These are phyloP conservation scores for Dothiorella sarmentorum DNA, from an alignment of 2,329 filamentous ascomycete species.

Conservation along the genomic window DNA sequence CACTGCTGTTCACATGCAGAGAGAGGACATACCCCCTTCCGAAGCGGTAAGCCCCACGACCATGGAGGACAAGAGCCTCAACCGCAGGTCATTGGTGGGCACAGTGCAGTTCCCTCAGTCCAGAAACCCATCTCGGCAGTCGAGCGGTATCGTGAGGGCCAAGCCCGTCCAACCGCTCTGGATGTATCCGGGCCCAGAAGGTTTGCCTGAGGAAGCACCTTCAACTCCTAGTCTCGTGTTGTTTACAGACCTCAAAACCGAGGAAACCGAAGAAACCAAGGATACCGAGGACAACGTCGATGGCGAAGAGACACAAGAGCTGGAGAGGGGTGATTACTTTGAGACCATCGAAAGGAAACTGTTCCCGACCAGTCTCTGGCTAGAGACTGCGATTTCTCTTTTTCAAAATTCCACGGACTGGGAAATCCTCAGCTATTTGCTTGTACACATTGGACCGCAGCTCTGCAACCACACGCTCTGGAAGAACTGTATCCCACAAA, in stretches of 20 bases:
- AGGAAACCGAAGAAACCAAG: slow-evolving; percentile 11
- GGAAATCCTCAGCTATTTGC: slow-evolving; percentile 88
- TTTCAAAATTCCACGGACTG: slow-evolving; percentile 74
- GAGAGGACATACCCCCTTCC: slow-evolving; percentile 22
- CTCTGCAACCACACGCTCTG: slow-evolving; percentile 89
- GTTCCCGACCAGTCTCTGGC: slow-evolving; percentile 60
- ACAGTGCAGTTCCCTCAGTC: not conserved
- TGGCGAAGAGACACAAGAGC: not conserved
- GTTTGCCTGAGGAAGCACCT: slow-evolving; percentile 53
- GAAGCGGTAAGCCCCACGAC: slow-evolving; percentile 21
- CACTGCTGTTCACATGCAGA: slow-evolving; percentile 45
- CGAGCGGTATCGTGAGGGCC: slow-evolving; percentile 17
- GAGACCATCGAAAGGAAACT: not conserved
- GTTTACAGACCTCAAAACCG: slow-evolving; percentile 45
- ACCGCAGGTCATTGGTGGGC: not conserved
- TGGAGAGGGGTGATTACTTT: not conserved
- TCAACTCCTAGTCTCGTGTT: slow-evolving; percentile 48
- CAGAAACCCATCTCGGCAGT: not conserved
- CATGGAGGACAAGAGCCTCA: not conserved
- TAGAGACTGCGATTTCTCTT: slow-evolving; percentile 73
- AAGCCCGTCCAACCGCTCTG: slow-evolving; percentile 47
- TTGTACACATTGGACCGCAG: slow-evolving; percentile 83
- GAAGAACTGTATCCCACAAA: slow-evolving; percentile 65
- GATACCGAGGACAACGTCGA: not conserved
- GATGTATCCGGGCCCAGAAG: slow-evolving; percentile 44